These are phyloP conservation scores for Eremothecium gossypii DNA, from an alignment of 1,139 yeast species.

Conservation along the genomic window DNA sequence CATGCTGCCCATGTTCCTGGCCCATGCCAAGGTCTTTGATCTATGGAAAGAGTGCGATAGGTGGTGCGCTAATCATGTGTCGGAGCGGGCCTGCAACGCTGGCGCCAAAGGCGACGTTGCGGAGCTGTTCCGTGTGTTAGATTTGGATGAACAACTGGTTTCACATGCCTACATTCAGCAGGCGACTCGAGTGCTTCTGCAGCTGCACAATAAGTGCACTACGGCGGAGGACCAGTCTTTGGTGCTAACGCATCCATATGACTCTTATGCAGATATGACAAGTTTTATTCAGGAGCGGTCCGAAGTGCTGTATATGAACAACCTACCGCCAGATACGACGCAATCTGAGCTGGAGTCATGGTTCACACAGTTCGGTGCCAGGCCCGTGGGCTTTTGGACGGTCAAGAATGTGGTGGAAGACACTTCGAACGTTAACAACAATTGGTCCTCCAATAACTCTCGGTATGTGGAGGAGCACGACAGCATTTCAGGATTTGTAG, in stretches of 20 bases:
- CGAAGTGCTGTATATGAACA: constrained; percentile 66
- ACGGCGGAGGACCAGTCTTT: constrained; percentile 45
- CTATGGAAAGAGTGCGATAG: constrained; percentile 60
- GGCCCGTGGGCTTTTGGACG: constrained; percentile 88
- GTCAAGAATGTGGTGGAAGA: constrained; percentile 38
- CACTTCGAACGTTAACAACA: constrained; percentile 15
- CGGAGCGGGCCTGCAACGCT: constrained; percentile 6
- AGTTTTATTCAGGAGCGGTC: constrained; percentile 66
- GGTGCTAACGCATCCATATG: constrained; percentile 66
- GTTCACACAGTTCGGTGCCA: constrained; percentile 80
- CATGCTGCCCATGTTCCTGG: constrained; percentile 63
- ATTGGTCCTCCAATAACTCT: constrained; percentile 22
- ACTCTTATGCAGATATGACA: constrained; percentile 58
- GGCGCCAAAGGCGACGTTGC: neutral
- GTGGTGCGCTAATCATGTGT: constrained; percentile 53
- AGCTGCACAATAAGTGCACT: constrained; percentile 45
- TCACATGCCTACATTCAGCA: constrained; percentile 7
- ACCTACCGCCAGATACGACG: constrained; percentile 76
- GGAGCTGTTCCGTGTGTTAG: neutral
- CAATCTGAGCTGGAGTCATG: constrained; percentile 86
- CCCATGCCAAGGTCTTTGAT: constrained; percentile 71
- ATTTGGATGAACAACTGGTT: neutral
- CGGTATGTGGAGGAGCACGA: constrained; percentile 30
- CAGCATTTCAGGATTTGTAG: constrained; percentile 68
- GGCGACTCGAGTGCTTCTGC: constrained; percentile 30